Conservation (phyloP, 1,139 yeast species). For the Kurtzmaniella natalensis region DNA sequence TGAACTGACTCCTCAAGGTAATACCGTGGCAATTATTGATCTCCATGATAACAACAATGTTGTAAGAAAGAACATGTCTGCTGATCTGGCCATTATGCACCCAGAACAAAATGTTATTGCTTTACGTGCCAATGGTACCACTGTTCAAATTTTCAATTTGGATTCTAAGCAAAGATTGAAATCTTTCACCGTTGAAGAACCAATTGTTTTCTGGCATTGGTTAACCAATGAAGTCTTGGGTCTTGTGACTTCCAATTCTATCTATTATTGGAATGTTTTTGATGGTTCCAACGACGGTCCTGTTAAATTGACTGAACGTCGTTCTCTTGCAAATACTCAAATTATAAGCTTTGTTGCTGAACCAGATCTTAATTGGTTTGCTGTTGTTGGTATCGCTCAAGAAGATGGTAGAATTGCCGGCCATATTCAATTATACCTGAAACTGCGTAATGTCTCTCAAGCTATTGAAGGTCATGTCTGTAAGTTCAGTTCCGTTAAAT, state of each 20-base stretch:
- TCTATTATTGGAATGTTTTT: slow-evolving; percentile 80
- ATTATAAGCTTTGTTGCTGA: slow-evolving; percentile 89
- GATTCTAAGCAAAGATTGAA: slow-evolving; percentile 85
- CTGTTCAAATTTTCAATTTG: slow-evolving; percentile 89
- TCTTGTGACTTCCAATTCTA: slow-evolving; percentile 70
- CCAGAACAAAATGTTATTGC: slow-evolving; percentile 86
- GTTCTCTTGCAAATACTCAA: slow-evolving; percentile 76
- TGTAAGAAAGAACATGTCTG: slow-evolving; percentile 88
- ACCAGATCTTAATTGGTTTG: slow-evolving; percentile 84
- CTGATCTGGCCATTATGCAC: slow-evolving; percentile 97
- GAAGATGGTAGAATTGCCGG: slow-evolving; percentile 96
- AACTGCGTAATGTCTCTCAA: slow-evolving; percentile 87
- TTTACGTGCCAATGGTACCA: slow-evolving; percentile 92
- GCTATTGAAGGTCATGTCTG: slow-evolving; percentile 98
- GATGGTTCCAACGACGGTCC: slow-evolving; percentile 83
- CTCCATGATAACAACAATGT: slow-evolving; percentile 70
- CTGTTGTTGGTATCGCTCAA: slow-evolving; percentile 91
- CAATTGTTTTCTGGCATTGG: slow-evolving; percentile 97
- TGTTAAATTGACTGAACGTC: slow-evolving; percentile 74
- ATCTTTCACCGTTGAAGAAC: slow-evolving; percentile 81
- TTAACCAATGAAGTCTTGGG: slow-evolving; percentile 70
- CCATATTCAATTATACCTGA: slow-evolving; percentile 88
- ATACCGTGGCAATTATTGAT: slow-evolving; percentile 89
- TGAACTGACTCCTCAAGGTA: slow-evolving; percentile 71
- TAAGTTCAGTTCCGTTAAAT: slow-evolving; percentile 70